A percentile compares a stretch with the other conserved stretches of the same genome.
These are phyloP conservation scores for Colletotrichum camelliae DNA, from an alignment of 2,329 filamentous ascomycete genomes.

Conservation along the genomic window DNA sequence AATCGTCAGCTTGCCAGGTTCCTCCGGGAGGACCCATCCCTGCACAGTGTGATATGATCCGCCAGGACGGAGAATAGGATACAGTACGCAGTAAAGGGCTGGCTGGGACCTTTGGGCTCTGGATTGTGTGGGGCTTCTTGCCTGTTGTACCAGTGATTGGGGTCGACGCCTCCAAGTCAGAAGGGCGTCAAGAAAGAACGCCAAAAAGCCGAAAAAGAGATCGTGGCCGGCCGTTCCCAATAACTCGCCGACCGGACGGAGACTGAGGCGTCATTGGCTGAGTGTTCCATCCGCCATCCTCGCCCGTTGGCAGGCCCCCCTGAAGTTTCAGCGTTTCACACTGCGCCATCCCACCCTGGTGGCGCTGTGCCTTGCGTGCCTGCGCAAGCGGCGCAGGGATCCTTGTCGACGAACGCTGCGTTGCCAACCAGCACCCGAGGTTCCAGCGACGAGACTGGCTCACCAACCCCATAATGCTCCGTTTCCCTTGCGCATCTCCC, in stretches of 20 bases:
- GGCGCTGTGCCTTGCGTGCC: constrained; percentile 20
- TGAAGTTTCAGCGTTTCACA: constrained; percentile 25
- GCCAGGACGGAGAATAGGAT: neutral
- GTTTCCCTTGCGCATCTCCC: constrained; percentile 10
- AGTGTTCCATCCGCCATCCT: constrained; percentile 4
- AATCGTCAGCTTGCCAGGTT: constrained; percentile 2
- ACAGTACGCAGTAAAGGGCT: too few relatives aligned
- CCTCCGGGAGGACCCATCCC: neutral
- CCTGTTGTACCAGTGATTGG: constrained; percentile 1
- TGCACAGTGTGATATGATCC: constrained; percentile 14
- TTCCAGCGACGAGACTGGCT: neutral
- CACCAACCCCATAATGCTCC: neutral
- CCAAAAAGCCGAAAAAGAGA: constrained; percentile 7
- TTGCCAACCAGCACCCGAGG: neutral
- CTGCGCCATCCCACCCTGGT: constrained; percentile 19
- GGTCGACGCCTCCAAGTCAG: neutral
- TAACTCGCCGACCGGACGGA: neutral
- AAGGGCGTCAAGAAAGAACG: neutral
- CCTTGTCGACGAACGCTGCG: neutral
- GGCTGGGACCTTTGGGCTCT: neutral
- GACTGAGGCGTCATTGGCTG: constrained; percentile 12
- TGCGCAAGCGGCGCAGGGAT: constrained; percentile 22
- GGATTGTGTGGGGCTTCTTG: constrained; percentile 2
- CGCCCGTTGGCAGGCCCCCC: constrained; percentile 12
- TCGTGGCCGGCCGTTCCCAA: neutral